These are phyloP conservation scores for Myxozyma monticola DNA, from an alignment of 805 yeast species.

Conservation along the genomic window DNA sequence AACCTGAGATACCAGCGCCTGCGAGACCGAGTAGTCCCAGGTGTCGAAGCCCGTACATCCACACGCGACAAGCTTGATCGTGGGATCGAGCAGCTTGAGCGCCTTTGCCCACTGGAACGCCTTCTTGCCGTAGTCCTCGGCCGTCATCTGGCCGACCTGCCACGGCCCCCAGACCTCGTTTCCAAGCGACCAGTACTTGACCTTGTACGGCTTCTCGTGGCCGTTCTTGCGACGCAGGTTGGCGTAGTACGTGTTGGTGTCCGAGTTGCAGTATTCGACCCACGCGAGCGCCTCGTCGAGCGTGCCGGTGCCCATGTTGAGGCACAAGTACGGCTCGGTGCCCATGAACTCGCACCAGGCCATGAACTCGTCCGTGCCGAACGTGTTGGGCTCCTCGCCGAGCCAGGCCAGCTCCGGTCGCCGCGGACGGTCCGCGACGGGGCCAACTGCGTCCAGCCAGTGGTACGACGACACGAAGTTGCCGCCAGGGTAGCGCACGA, in stretches of 20 bases:
- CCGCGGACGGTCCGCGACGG: conserved; percentile 37
- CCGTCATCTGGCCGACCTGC: conserved; percentile 42
- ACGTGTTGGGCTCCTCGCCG: conserved; percentile 38
- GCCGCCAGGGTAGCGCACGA: conserved; percentile 45
- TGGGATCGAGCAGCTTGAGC: conserved; percentile 38
- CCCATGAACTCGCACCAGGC: conserved; percentile 40
- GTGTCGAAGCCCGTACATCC: conserved; percentile 39
- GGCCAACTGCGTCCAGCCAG: conserved; percentile 42
- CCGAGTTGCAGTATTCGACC: conserved; percentile 42
- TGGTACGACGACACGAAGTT: conserved; percentile 42
- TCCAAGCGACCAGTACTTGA: conserved; percentile 43
- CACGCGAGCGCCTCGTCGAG: conserved; percentile 42
- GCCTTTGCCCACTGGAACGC: conserved; percentile 43
- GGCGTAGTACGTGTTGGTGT: conserved; percentile 40
- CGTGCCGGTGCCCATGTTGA: conserved; percentile 44
- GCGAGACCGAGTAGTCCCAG: conserved; percentile 38
- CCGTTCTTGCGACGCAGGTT: conserved; percentile 41
- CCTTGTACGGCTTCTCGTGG: conserved; percentile 40
- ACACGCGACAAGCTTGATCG: conserved; percentile 38
- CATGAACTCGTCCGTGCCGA: conserved; percentile 43
- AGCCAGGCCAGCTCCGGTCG: conserved; percentile 43
- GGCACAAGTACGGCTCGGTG: conserved; percentile 40
- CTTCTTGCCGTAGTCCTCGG: conserved; percentile 37
- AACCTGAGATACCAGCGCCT: conserved; percentile 34
- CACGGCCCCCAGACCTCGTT: too few species aligned